Base-by-base conservation (phyloP, 495 filamentous ascomycete genomes). In the Cercophora samala region DNA sequence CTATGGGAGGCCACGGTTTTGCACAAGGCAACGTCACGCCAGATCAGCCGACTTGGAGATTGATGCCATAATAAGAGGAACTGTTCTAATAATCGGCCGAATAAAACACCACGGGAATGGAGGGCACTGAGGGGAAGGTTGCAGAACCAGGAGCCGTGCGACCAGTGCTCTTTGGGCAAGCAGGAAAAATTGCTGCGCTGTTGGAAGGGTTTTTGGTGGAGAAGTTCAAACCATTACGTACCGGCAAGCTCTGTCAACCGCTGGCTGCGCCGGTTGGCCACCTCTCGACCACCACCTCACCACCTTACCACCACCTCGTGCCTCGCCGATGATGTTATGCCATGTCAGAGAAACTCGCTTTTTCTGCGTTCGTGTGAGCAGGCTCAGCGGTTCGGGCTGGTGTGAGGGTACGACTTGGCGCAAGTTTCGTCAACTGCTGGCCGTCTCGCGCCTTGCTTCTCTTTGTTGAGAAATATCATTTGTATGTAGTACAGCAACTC, bases 281-380 rank as follows among this genome's bases (percentile, higher is more conserved):
- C 63, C 51, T 61, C 26, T 29, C n/a, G 26, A 60, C 22, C 26
- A 29, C 26, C 61, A 56, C n/a, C 58, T 46, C 32, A 29, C 26
- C 61, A 56, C n/a, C 58, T 46, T 9, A 29, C 26, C 61, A 56
- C n/a, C 58, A 51, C 32, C 58, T 21, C 58, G 17, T 9, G 21
- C 6, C 55, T 19, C 62, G 66, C 63, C 66, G 69, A 71, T 70
- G 71, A 72, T 74, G 72, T 77, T 74, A 73, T 70, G 70, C 60
- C 63, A 64, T 77, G 75, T 76, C 74, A 77, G 75, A 69, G 64
- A 75, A 78, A 75, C 61, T 76, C 73, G 75, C 68, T n/a, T n/a
- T n/a, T n/a, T n/a, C n/a, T n/a, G 58, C 61, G 68, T 68, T 59
- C 25, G 29, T 18, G 32, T 58, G 58, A 24, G 46, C 46, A 58